Evolutionary conservation across 768 basidiomycete genomes (phyloP), one percentile per base, ranked within the genome.

Genomic region (Auriscalpium orientale): DNA sequence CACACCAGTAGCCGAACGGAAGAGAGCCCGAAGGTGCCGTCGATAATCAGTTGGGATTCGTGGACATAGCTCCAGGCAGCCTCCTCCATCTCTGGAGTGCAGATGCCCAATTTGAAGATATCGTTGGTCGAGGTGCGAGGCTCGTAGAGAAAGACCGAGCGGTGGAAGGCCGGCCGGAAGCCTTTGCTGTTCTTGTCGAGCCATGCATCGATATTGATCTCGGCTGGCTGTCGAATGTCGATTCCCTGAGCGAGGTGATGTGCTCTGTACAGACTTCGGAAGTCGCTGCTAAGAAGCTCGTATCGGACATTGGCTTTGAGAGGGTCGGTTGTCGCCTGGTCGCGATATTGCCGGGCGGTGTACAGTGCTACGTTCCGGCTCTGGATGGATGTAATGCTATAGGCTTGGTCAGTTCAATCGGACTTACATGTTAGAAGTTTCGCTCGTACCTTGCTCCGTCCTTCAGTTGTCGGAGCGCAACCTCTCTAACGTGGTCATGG

Each of bases 401-500:
- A 7, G 7, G 11, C 16, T 7, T 20, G 21, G 7, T 20, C 21
- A 2, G 7, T 2, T 28, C 28, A 28, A 28, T 28, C 28, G 11
- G 21, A 8, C 18, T 18, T 28, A 18, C 52, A 6, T 21, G 37
- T 3, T 15, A 18, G 8, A 34, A n/a, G n/a, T n/a, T n/a, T 45
- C 36, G 34, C 12, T n/a, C 46, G 33, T 49, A 53, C 49, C 50
- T 20, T 36, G 51, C 57, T n/a, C 60, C 60, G 16, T 50, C n/a
- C 10, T 28, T 36, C 4, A 63, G 43, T 33, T 63, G 62, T n/a
- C 34, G 16, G 34, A 63, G n/a, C 6, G 60, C 60, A 34, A 59
- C 53, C 46, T 65, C 57, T 38, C 65, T 63, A n/a, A 74, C 71
- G 53, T 67, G 64, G 9, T 60, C 57, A 61, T 73, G 72, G 10